phyloP scores from a whole-genome alignment of 192 early-diverging fungal species.

The Linnemannia zychae region DNA sequence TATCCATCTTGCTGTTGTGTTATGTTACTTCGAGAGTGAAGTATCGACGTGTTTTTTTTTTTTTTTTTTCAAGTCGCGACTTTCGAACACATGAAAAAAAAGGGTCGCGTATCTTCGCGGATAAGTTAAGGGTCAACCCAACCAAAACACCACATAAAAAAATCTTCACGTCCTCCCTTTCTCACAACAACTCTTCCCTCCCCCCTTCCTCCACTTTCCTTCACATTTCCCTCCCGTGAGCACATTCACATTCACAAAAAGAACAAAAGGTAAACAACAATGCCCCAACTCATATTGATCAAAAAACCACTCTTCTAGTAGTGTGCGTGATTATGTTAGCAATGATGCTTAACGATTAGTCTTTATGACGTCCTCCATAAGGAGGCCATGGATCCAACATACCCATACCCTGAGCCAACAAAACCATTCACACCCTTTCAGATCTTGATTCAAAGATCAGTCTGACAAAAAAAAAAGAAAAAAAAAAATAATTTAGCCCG shows the following conservation, averaged over 20 bases:
- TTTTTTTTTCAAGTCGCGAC: too few relatives aligned
- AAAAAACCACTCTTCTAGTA: neutral
- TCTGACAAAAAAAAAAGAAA: neutral
- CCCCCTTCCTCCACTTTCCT: neutral
- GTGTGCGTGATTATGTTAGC: neutral
- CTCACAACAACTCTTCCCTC: neutral
- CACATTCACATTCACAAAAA: too few relatives aligned
- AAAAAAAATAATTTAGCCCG: neutral
- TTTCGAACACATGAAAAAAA: too few relatives aligned
- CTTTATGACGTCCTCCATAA: constrained; percentile 52
- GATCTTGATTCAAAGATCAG: neutral
- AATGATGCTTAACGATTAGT: constrained; percentile 59
- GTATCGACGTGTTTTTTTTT: too few relatives aligned
- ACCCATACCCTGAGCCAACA: constrained; percentile 56
- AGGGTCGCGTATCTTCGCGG: too few relatives aligned
- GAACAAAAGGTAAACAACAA: neutral
- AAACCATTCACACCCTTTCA: constrained; percentile 7
- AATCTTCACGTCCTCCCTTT: neutral
- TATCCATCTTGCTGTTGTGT: too few relatives aligned
- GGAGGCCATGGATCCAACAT: constrained; percentile 57
- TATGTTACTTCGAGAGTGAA: too few relatives aligned
- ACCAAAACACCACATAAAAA: neutral
- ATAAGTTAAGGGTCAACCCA: neutral
- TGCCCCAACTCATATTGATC: neutral
- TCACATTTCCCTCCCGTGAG: neutral